Conservation (phyloP, 1,284 basidiomycete genomes). For the Neotropicomus parvogracilis region DNA sequence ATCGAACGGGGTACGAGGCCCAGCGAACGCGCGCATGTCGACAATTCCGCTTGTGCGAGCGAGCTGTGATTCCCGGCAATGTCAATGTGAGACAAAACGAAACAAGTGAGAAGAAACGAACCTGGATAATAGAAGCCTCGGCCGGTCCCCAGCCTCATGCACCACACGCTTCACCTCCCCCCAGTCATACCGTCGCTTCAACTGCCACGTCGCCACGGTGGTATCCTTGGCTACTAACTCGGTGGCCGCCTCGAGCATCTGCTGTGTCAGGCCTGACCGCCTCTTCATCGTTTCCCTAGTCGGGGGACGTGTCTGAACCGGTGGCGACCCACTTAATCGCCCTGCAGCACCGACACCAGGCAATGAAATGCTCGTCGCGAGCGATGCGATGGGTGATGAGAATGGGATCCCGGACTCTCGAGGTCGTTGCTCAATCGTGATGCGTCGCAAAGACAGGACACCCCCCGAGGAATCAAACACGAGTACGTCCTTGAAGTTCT, state of each 20-base stretch:
- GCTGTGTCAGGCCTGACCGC: constrained; percentile 36
- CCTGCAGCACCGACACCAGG: constrained; percentile 40
- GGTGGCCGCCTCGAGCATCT: constrained; percentile 43
- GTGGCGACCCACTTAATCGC: constrained; percentile 27
- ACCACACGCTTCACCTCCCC: constrained; percentile 47
- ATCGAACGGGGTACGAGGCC: constrained; percentile 66
- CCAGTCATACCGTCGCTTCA: constrained; percentile 54
- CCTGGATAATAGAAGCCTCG: constrained; percentile 16
- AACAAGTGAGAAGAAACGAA: constrained; percentile 7
- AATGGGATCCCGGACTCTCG: constrained; percentile 32
- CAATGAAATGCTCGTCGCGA: constrained; percentile 44
- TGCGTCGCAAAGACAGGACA: constrained; percentile 51
- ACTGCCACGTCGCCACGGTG: constrained; percentile 64
- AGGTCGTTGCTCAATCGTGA: constrained; percentile 43
- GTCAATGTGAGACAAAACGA: not conserved
- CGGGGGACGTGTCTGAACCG: constrained; percentile 1
- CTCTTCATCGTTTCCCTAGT: constrained; percentile 11
- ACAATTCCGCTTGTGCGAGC: constrained; percentile 76
- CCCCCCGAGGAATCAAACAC: constrained; percentile 63
- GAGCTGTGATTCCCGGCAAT: constrained; percentile 40
- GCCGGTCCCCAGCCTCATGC: constrained; percentile 13
- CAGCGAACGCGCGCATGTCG: constrained; percentile 59
- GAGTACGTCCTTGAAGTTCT: constrained; percentile 59
- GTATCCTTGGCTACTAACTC: constrained; percentile 43
- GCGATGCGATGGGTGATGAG: constrained; percentile 34